Conservation (phyloP, 1,284 basidiomycete genomes). For the Microbotryum scabiosae region DNA sequence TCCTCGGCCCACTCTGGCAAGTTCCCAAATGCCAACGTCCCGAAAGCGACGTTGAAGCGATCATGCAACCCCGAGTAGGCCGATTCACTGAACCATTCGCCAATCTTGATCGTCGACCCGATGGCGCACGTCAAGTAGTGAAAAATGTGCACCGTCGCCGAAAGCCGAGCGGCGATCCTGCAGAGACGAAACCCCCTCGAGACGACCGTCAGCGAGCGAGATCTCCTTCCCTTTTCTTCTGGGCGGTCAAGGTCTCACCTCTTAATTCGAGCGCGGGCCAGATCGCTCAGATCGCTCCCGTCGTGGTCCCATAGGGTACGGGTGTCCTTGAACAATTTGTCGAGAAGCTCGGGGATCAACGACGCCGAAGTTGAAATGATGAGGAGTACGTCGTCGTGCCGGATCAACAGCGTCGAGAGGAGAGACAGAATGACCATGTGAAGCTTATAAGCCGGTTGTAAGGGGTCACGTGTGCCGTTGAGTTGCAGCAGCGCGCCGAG, state of each 20-base stretch:
- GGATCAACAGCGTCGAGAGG: constrained; percentile 6
- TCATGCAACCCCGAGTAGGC: constrained; percentile 4
- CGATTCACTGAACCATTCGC: constrained; percentile 4
- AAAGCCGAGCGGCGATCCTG: constrained; percentile 14
- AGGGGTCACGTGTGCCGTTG: background rate
- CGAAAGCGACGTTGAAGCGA: constrained; percentile 12
- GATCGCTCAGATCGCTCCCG: background rate
- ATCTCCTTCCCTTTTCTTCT: no score
- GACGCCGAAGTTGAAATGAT: constrained; percentile 7
- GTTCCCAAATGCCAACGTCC: constrained; percentile 24
- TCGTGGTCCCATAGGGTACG: constrained; percentile 24
- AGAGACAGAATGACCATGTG: constrained; percentile 13
- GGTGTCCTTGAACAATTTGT: constrained; percentile 17
- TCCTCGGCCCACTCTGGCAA: constrained; percentile 8
- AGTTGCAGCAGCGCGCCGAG: constrained; percentile 11
- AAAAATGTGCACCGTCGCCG: constrained; percentile 11
- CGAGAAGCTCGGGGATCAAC: constrained; percentile 23
- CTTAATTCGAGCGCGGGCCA: background rate
- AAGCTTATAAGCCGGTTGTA: constrained; percentile 4
- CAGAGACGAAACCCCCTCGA: no score
- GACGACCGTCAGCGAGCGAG: background rate
- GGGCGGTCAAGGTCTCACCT: background rate
- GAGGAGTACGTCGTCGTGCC: constrained; percentile 17
- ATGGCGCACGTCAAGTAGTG: constrained; percentile 25
- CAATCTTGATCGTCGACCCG: constrained; percentile 7